Evolutionary conservation across 768 basidiomycete genomes (phyloP).

Genomic region (Tylopilus sp.): DNA sequence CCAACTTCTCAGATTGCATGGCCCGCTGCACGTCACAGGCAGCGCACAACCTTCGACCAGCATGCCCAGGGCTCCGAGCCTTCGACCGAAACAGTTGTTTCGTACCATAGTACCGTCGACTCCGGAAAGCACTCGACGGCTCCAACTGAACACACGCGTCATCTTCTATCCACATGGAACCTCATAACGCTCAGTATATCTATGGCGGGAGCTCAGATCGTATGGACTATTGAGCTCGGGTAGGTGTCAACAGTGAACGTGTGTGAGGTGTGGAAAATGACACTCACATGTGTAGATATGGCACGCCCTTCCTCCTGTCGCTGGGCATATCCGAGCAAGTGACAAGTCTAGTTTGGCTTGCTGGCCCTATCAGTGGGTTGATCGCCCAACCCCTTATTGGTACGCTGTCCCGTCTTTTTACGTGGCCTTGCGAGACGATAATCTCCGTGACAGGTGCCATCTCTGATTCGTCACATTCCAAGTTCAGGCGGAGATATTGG

Average conservation of each 20-base stretch:
- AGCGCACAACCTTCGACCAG: slow-evolving; percentile 25
- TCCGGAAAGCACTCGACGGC: slow-evolving; percentile 19
- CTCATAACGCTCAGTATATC: slow-evolving; percentile 82
- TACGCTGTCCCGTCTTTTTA: slow-evolving; percentile 25
- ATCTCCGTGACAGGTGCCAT: slow-evolving; percentile 65
- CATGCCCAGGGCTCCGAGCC: slow-evolving; percentile 20
- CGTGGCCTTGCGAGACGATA: neutral
- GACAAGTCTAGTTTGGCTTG: slow-evolving; percentile 93
- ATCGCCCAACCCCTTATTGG: slow-evolving; percentile 98
- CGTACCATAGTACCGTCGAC: slow-evolving; percentile 34
- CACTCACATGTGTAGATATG: slow-evolving; percentile 58
- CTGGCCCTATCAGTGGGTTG: slow-evolving; percentile 92
- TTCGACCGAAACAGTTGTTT: slow-evolving; percentile 18
- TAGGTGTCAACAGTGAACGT: slow-evolving; percentile 35
- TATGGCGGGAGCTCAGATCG: slow-evolving; percentile 92
- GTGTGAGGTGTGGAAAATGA: slow-evolving; percentile 1
- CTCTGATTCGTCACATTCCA: slow-evolving; percentile 90
- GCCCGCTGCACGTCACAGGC: slow-evolving; percentile 48
- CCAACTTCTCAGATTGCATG: slow-evolving; percentile 79
- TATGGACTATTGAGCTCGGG: slow-evolving; percentile 96
- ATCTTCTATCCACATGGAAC: slow-evolving; percentile 52
- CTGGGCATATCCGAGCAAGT: slow-evolving; percentile 83
- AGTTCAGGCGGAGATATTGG: slow-evolving; percentile 91
- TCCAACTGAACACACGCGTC: slow-evolving; percentile 24
- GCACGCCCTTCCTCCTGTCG: slow-evolving; percentile 86